Evolutionary conservation across 768 basidiomycete genomes (phyloP).

Genomic region (Rhodotorula babjevae): DNA sequence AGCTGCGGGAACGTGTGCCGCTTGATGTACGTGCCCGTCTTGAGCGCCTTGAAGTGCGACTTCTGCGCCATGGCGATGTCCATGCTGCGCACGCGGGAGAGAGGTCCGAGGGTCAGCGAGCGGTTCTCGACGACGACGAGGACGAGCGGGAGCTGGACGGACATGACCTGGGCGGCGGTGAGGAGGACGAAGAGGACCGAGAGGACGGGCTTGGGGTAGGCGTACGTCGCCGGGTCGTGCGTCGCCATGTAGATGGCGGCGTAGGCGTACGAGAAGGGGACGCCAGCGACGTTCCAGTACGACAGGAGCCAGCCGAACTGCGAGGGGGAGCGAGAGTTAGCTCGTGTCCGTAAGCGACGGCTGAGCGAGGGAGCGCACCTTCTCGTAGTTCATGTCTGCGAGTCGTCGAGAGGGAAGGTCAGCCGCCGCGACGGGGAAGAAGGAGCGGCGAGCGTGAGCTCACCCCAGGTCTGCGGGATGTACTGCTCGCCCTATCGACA

Average conservation of each 20-base stretch:
- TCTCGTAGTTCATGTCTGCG: conserved; percentile 83
- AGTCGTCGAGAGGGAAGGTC: not conserved
- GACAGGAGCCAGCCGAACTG: conserved; percentile 41
- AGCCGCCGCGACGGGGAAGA: not conserved
- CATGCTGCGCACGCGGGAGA: conserved; percentile 56
- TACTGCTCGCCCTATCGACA: conserved; percentile 59
- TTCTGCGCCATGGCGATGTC: conserved; percentile 95
- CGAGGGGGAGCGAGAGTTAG: too few species aligned
- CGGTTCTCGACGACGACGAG: not conserved
- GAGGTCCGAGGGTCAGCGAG: not conserved
- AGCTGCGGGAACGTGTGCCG: conserved; percentile 92
- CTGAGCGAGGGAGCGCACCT: conserved; percentile 50
- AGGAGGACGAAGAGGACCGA: conserved; percentile 69
- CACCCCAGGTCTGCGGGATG: conserved; percentile 93
- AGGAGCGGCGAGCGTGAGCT: not conserved
- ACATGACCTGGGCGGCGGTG: conserved; percentile 82
- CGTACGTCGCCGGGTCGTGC: conserved; percentile 78
- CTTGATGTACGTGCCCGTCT: conserved; percentile 46
- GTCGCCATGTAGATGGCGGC: conserved; percentile 98
- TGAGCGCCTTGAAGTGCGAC: conserved; percentile 95
- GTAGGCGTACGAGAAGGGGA: conserved; percentile 94
- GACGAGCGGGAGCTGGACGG: conserved; percentile 43
- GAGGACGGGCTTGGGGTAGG: conserved; percentile 71
- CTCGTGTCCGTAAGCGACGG: too few species aligned
- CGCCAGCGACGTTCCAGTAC: conserved; percentile 59